Evolutionary conservation across 1,284 basidiomycete genomes (phyloP), one percentile per base, ranked within the genome.

Genomic region (Paramarasmius palmivorus): DNA sequence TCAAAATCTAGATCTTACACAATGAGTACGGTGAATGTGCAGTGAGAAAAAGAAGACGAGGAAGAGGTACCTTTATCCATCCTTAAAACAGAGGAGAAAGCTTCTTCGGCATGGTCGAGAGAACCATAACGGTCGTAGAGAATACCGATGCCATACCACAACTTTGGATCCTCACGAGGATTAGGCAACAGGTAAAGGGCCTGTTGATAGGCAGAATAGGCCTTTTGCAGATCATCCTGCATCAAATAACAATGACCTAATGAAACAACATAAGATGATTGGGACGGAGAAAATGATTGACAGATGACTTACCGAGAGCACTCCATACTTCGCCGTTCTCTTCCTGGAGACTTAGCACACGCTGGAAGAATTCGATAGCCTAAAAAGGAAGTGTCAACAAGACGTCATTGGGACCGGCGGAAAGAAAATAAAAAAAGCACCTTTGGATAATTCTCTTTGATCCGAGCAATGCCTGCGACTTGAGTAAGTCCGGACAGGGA

Each of bases 91-190:
- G 93, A 96, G 0, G 93, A 89, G 66, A 99, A 99, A 0, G 97
- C 96, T 69, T 98, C 97, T 71, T 99, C 96, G 58, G 96, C 97
- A 65, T 98, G 96, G 72, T 99, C 95, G 64, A 99, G 82, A 47
- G 93, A 97, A 23, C 97, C 96, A 68, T 99, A 99, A 17, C 96
- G 88, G 74, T 99, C 97, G 67, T 99, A 99, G 23, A 99, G 84
- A 49, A 99, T 98, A 37, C 97, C 97, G 66, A 99, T 99, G 44
- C 97, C 96, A 69, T 98, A 99, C 97, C 97, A 99, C 3, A 99
- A 80, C 70, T 99, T 98, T 10, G 96, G 96, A 70, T 99, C 97
- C 78, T 95, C 88, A 81, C 98, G 98, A 29, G 96, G 96, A 64
- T 97, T 96, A 2, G 93, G 93, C 37, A 98, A 83, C 60, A 96